Evolutionary conservation across 2,329 filamentous ascomycete genomes (phyloP), one percentile per base, ranked within the genome.

Genomic region (Aspergillus uvarum): DNA sequence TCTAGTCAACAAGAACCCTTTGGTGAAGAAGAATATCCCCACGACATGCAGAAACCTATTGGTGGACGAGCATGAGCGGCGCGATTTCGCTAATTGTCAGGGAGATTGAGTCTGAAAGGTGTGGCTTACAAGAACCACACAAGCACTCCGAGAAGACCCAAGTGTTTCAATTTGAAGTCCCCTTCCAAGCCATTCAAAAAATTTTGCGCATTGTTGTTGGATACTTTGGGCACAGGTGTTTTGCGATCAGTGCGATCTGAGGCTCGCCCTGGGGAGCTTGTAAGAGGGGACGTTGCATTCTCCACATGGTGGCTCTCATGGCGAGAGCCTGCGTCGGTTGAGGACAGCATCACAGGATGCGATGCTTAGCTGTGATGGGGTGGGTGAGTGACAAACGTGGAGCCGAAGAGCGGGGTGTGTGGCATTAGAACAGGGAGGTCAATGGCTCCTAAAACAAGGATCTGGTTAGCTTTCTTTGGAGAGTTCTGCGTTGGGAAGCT

Each of bases 21-120:
- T 92, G 26, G 92, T 96, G 78, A 99, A 99, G 72, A 97, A 89
- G 73, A 90, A 91, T 69, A 98, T 89, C 61, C 92, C 94, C 38
- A 89, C 80, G 50, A 85, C 81, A 74, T 99, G 95, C 47, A 97
- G 83, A 65, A 84, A 70, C 64, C 86, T 88, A 47, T 14, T n/a
- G 26, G 44, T 51, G 21, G 38, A 14, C 14, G 38, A 16, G 38
- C 14, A 19, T 44, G 38, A 44, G 38, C 38, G 38, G 16, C 16
- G 38, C 38, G 8, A 16, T 44, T 19, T 44, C 12, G 5, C 24
- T 44, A 3, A n/a, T 21, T 47, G 57, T 59, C 48, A 60, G 48
- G 24, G 38, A 50, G 12, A 49, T 12, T 16, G 19, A 32, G 24
- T 38, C 35, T 14, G 22, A 38, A 56, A 5, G 6, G 6, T 44